Base-by-base conservation (phyloP, 2,329 filamentous ascomycete species). In the Aspergillus intermedius region DNA sequence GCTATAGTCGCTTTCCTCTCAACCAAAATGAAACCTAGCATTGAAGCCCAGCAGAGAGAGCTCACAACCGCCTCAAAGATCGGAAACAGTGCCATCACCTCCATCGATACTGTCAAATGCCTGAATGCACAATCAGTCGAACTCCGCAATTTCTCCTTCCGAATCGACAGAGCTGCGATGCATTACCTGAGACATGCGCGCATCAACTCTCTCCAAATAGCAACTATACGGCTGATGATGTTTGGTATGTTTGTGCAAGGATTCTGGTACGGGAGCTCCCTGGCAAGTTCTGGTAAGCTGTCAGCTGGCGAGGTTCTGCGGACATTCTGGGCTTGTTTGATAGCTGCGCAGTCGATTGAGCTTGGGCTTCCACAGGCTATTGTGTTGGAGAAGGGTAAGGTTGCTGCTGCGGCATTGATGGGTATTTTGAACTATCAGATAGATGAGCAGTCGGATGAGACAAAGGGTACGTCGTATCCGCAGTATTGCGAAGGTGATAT, bases 101-200 rank as follows among this genome's bases (percentile, higher is more conserved):
- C 81, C 2, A 91, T 96, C 35, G 88, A 95, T 52, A 80, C 87
- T 0, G 88, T 97, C 61, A 96, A 96, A 64, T 84, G 83, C 46
- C 91, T 87, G 69, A 91, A 91, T 57, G 88, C 85, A 0, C 80
- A 89, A 59, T 77, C 78, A 10, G 73, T 83, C 9, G 91, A 95
- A 64, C 67, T 80, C 1, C 77, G 77, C 60, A 80, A 81, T 54
- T 96, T 94, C 61, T 67, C 72, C 1, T 64, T 60, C 0, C 74
- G 78, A 0, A 77, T 87, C 25, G 73, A 74, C 41, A 67, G 72
- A 5, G 84, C 88, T 1, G 81, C 81, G 19, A 67, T 65, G 1
- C 77, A 79, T 46, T 95, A 89, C 56, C 70, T 82, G 9, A 71
- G 78, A 13, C 87, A 91, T 61, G 86, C 86, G 0, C 76, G 80